Evolutionary conservation across 139 green algal genomes (phyloP).

Genomic region (Haematococcus lacustris): DNA sequence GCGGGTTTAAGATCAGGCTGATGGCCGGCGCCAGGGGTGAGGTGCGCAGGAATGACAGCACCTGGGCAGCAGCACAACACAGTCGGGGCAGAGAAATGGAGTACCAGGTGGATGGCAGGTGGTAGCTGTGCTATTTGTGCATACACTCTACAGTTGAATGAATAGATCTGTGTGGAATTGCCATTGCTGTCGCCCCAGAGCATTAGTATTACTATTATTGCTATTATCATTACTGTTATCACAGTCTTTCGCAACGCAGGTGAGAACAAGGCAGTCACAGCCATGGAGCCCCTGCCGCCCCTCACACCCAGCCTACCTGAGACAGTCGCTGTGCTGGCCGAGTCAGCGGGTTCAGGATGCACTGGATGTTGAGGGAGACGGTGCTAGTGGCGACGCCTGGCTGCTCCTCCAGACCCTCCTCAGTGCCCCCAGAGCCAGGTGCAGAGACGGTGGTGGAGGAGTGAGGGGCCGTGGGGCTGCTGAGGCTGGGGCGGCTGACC

Average conservation of each 20-base stretch:
- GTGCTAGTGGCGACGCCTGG: slow-evolving; percentile 10
- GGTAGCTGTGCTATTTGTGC: too few species aligned
- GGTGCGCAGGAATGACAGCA: slow-evolving; percentile 44
- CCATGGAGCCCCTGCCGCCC: neutral
- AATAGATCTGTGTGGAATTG: neutral
- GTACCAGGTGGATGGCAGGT: neutral
- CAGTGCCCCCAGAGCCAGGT: too few species aligned
- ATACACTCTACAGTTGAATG: too few species aligned
- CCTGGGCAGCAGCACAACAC: slow-evolving; percentile 6
- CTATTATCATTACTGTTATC: too few species aligned
- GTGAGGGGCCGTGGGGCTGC: too few species aligned
- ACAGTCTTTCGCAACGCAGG: neutral
- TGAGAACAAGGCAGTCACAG: neutral
- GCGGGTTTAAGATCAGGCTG: slow-evolving; percentile 50
- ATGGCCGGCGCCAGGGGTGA: slow-evolving; percentile 24
- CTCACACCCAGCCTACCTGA: slow-evolving; percentile 33
- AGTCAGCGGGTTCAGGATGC: slow-evolving; percentile 64
- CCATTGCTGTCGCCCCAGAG: neutral
- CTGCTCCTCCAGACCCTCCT: too few species aligned
- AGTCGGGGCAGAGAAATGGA: neutral
- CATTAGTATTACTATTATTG: too few species aligned
- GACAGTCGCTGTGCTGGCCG: slow-evolving; percentile 38
- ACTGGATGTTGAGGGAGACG: slow-evolving; percentile 35
- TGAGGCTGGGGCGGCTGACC: too few species aligned
- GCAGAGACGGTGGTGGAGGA: too few species aligned